Conservation (phyloP, 2,329 filamentous ascomycete species). For the Botrytis tulipae region DNA sequence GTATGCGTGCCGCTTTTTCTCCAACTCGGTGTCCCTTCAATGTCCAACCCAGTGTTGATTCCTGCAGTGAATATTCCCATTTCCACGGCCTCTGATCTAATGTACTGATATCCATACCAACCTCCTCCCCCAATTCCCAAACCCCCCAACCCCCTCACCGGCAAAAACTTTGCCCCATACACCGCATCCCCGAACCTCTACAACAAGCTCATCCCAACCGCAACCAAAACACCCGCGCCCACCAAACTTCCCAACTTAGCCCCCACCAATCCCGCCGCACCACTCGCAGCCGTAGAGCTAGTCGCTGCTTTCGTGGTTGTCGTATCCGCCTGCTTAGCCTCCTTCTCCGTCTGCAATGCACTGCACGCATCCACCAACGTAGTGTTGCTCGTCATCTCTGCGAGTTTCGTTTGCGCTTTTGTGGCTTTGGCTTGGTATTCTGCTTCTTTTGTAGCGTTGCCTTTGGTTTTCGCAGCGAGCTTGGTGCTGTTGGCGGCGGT, state of each 20-base stretch:
- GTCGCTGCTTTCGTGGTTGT: not conserved
- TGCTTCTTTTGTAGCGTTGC: constrained; percentile 25
- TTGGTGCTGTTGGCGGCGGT: constrained; percentile 24
- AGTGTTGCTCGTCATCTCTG: constrained; percentile 22
- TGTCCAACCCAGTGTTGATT: not conserved
- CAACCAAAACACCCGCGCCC: not conserved
- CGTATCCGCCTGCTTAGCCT: not conserved
- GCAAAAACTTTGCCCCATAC: not conserved
- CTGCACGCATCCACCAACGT: constrained; percentile 27
- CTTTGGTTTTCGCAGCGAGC: constrained; percentile 19
- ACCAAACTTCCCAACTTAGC: not conserved
- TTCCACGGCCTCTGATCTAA: not conserved
- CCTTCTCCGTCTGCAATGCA: not conserved
- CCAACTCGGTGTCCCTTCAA: not conserved
- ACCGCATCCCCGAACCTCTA: not conserved
- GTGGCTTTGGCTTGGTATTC: constrained; percentile 22
- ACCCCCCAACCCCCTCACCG: accelerated
- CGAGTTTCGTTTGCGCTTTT: constrained; percentile 20
- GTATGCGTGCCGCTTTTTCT: not conserved
- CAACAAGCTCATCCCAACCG: not conserved
- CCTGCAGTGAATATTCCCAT: not conserved
- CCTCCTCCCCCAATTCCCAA: not conserved
- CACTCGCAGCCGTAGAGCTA: not conserved
- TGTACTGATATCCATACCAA: not conserved
- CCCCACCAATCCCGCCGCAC: not conserved